Percentiles rank a stretch among this genome's conserved stretches.
phyloP scores from a whole-genome alignment of 306 rosid species.

The Rosa chinensis region DNA sequence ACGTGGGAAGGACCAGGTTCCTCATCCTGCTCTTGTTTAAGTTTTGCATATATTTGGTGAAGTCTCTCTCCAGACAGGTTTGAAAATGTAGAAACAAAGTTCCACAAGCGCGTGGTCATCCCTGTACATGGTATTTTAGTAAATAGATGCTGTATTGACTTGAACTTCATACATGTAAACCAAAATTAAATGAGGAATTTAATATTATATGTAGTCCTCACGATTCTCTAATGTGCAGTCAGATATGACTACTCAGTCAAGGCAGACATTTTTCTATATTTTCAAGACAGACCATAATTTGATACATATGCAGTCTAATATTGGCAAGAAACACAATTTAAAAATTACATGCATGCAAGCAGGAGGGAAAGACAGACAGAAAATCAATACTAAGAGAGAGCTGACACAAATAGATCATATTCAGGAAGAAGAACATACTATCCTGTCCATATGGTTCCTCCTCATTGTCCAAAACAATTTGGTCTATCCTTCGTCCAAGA shows the following conservation, averaged over 20 bases:
- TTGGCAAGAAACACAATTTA: neutral
- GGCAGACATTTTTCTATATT: neutral
- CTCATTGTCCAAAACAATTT: slow-evolving; percentile 77
- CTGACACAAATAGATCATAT: neutral
- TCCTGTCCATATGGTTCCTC: slow-evolving; percentile 84
- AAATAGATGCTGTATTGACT: neutral
- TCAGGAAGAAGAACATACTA: slow-evolving; percentile 55
- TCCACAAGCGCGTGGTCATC: slow-evolving; percentile 95
- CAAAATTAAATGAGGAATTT: neutral
- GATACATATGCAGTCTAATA: neutral
- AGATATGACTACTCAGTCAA: neutral
- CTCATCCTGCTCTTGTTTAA: slow-evolving; percentile 72
- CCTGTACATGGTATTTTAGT: slow-evolving; percentile 48
- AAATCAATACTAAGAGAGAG: slow-evolving; percentile 2
- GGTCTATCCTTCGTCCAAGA: slow-evolving; percentile 94
- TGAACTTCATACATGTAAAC: neutral
- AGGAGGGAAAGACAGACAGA: neutral
- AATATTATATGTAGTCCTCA: neutral
- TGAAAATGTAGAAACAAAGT: slow-evolving; percentile 92
- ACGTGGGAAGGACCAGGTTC: slow-evolving; percentile 75
- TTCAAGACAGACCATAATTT: neutral
- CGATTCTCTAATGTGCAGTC: neutral
- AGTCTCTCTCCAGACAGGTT: slow-evolving; percentile 97
- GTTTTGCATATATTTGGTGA: slow-evolving; percentile 87
- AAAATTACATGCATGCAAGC: neutral